Evolutionary conservation across 2,329 filamentous ascomycete species (phyloP).

Genomic region (Xylariaceae sp.): DNA sequence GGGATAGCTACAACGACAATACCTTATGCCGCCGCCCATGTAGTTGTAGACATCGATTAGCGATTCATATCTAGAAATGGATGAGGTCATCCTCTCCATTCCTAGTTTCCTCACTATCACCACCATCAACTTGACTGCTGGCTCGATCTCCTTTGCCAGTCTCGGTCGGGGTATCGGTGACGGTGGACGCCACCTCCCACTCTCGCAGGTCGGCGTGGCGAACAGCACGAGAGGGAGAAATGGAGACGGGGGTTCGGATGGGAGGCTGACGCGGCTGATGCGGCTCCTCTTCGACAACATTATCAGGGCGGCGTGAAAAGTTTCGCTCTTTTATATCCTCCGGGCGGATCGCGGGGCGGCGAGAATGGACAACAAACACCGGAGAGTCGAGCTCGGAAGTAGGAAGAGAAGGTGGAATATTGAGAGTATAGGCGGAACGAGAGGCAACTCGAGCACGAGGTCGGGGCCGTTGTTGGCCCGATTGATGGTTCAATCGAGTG

Average conservation of each 20-base stretch:
- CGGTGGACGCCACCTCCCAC: constrained; percentile 21
- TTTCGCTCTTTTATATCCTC: neutral
- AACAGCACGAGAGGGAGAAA: neutral
- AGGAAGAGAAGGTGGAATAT: neutral
- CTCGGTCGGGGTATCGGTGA: neutral
- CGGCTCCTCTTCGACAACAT: too few relatives aligned
- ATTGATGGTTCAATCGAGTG: too few relatives aligned
- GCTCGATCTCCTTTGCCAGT: neutral
- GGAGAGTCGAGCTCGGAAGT: neutral
- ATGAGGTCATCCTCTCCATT: constrained; percentile 14
- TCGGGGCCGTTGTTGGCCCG: neutral
- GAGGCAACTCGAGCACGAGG: too few relatives aligned
- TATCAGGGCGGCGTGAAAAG: too few relatives aligned
- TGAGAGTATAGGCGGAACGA: too few relatives aligned
- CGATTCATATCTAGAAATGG: constrained; percentile 16
- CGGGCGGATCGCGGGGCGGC: neutral
- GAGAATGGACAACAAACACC: neutral
- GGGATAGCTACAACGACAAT: too few relatives aligned
- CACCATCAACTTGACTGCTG: too few relatives aligned
- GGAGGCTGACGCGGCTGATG: too few relatives aligned
- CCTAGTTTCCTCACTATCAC: too few relatives aligned
- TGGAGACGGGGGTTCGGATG: too few relatives aligned
- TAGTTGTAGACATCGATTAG: too few relatives aligned
- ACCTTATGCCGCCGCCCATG: too few relatives aligned
- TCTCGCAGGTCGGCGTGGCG: constrained; percentile 19